Evolutionary conservation across 2,329 filamentous ascomycete species (phyloP).

Genomic region (Neopestalotiopsis sp.): DNA sequence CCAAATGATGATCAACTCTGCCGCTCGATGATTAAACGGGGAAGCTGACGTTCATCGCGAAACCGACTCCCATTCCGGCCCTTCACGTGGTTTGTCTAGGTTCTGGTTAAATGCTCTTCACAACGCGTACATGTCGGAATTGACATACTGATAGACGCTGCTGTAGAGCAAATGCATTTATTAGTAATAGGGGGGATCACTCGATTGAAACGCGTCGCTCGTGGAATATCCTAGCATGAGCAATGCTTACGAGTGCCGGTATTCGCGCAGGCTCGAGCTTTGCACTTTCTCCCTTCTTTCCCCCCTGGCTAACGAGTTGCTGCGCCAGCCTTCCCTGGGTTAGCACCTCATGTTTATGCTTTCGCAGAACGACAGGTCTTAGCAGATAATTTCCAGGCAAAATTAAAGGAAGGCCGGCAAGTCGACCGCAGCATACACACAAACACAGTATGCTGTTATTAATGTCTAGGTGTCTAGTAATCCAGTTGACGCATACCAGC

Average conservation of each 20-base stretch:
- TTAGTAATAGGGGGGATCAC: background rate
- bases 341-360: background rate
- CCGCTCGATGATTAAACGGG: background rate
- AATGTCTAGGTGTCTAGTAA: too few relatives aligned
- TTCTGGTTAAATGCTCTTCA: background rate
- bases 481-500: background rate
- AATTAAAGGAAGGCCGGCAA: background rate
- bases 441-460: background rate
- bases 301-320: background rate
- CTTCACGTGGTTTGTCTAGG: background rate
- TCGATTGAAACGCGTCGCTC: background rate
- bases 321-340: background rate
- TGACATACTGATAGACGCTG: too few relatives aligned
- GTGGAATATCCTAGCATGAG: background rate
- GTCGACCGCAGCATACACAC: background rate
- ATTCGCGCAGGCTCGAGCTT: background rate
- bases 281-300: background rate
- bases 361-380: background rate
- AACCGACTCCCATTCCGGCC: background rate
- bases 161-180: background rate
- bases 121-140: too few relatives aligned
- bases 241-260: background rate
- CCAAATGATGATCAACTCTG: background rate
- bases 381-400: background rate
- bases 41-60: background rate